These are phyloP conservation scores for Colletotrichum salicis DNA, from an alignment of 2,329 filamentous ascomycete species.

Conservation along the genomic window DNA sequence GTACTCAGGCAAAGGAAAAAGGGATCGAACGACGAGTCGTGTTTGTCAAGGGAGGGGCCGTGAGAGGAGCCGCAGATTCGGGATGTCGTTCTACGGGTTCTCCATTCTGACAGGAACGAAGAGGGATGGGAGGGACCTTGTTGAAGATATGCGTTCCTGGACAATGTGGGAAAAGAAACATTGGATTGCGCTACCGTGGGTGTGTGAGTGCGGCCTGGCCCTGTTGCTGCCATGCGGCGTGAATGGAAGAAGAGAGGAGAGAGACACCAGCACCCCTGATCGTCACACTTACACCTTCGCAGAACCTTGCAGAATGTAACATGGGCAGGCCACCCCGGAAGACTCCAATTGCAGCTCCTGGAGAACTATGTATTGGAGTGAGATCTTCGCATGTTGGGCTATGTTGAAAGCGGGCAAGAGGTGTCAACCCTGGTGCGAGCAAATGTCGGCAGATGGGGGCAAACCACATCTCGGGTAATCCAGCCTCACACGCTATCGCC, in stretches of 20 bases:
- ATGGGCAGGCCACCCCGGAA: conserved; percentile 11
- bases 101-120: conserved; percentile 17
- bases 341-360: conserved; percentile 1
- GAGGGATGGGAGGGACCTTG: conserved; percentile 6
- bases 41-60: conserved; percentile 5
- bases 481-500: conserved; percentile 16
- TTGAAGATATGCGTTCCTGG: conserved; percentile 25
- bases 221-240: not conserved
- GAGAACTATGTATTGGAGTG: conserved; percentile 7
- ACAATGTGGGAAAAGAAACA: not conserved
- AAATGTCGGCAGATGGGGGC: conserved; percentile 31
- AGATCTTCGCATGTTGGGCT: conserved; percentile 14
- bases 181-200: not conserved
- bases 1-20: not conserved
- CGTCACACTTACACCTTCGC: not conserved
- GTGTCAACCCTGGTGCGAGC: not conserved
- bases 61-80: conserved; percentile 24
- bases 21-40: conserved; percentile 6
- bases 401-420: conserved; percentile 2
- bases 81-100: conserved; percentile 19
- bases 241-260: not conserved
- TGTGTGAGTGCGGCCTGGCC: not conserved
- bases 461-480: conserved; percentile 22
- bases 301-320: conserved; percentile 9
- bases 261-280: conserved; percentile 13